Evolutionary conservation across 495 filamentous ascomycete species (phyloP), one percentile per base, ranked within the genome.

Genomic region (Darksidea phi): DNA sequence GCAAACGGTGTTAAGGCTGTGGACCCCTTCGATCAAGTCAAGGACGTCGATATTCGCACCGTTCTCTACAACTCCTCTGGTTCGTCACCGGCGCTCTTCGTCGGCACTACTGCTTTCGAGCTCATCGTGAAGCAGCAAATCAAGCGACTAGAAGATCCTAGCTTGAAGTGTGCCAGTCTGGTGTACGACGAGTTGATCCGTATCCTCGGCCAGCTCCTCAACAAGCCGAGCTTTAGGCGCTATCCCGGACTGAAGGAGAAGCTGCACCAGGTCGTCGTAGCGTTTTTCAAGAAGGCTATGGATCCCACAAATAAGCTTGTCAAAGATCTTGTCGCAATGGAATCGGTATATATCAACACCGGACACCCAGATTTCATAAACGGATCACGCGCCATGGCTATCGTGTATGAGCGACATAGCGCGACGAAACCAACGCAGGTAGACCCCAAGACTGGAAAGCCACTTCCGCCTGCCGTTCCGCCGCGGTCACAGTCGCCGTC

Each of bases 41-140:
- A 97, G 77, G 95, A 99, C 74, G 85, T 94, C 61, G 95, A 99
- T 70, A 99, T 99, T 72, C 85, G 95, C 66, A 96, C 90, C 26
- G 90, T 97, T 62, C 84, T 99, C 20, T 70, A 93, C 84, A 99
- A 99, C 82, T 97, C 95, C 7, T 97, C 95, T 18, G 95, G 95
- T 69, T 90, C 95, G 12, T 97, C 95, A 10, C 95, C 95, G 5
- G 92, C 95, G 6, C 85, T 99, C 12, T 99, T 99, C 73, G 95
- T 99, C 38, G 94, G 93, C 53, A 97, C 95, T 8, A 94, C 91
- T 0, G 95, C 95, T 2, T 99, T 99, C 59, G 95, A 99, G 73
- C 80, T 96, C 50, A 96, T 99, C 66, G 95, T 97, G 64, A 99
- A 97, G 82, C 88, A 97, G 72, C 91, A 99, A 73, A 99, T 99